Percentiles rank a stretch among this genome's conserved stretches.
phyloP scores from a whole-genome alignment of 768 basidiomycete genomes.

The Leccinum variicolor region DNA sequence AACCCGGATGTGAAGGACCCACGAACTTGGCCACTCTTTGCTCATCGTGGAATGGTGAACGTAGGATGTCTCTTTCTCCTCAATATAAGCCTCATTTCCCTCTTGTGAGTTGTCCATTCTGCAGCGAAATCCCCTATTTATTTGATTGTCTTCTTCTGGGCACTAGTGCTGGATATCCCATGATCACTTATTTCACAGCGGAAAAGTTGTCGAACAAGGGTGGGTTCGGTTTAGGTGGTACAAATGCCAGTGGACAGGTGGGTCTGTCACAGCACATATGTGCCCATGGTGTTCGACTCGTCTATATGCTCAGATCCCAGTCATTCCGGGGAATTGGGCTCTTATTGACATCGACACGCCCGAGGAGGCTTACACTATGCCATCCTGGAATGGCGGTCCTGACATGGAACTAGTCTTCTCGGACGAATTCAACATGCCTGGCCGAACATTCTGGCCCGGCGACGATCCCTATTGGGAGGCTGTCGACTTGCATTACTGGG shows the following conservation, averaged over 20 bases:
- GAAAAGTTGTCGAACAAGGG: conserved; percentile 32
- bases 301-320: conserved; percentile 43
- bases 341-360: conserved; percentile 64
- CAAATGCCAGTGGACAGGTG: conserved; percentile 73
- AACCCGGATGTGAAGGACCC: conserved; percentile 48
- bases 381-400: conserved; percentile 57
- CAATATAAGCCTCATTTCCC: conserved; percentile 41
- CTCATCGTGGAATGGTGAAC: conserved; percentile 65
- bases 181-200: conserved; percentile 37
- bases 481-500: conserved; percentile 41
- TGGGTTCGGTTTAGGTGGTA: conserved; percentile 64
- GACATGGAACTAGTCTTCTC: conserved; percentile 63
- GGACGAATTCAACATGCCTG: conserved; percentile 78
- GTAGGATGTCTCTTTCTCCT: conserved; percentile 66
- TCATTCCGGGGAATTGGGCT: conserved; percentile 50
- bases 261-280: conserved; percentile 2
- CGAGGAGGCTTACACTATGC: conserved; percentile 46
- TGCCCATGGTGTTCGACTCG: not conserved
- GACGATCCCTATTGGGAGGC: conserved; percentile 87
- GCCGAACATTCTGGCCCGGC: conserved; percentile 75
- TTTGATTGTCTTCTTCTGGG: not conserved
- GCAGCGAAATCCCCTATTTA: not conserved
- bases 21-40: conserved; percentile 41
- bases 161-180: conserved; percentile 43
- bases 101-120: conserved; percentile 51